A percentile compares a stretch with the other conserved stretches of the same genome.
phyloP scores from a whole-genome alignment of 1,284 basidiomycete genomes.

The Melampsora larici-populina region DNA sequence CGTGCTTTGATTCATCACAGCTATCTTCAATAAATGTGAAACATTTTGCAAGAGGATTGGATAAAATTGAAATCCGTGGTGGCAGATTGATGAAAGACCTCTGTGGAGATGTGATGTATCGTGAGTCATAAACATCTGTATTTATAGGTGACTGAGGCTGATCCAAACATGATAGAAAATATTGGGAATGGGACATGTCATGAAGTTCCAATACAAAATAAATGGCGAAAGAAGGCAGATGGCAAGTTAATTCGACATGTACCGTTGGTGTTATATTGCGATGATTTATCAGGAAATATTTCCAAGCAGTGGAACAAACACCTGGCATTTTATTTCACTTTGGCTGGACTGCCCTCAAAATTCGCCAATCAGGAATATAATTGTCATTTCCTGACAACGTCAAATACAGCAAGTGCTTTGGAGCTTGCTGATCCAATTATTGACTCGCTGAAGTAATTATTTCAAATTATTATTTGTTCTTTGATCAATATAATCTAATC shows the following conservation, averaged over 20 bases:
- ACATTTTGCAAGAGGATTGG: no score
- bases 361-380: slow-evolving; percentile 50
- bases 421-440: slow-evolving; percentile 57
- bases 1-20: no score
- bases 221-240: slow-evolving; percentile 32
- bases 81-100: no score
- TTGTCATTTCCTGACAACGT: slow-evolving; percentile 57
- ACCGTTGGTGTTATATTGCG: slow-evolving; percentile 57
- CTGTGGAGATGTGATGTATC: no score
- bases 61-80: no score
- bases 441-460: slow-evolving; percentile 50
- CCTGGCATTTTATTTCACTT: slow-evolving; percentile 55
- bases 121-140: no score
- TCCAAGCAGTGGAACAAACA: slow-evolving; percentile 59
- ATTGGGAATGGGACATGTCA: no score
- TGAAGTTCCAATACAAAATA: slow-evolving; percentile 1
- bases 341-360: slow-evolving; percentile 52
- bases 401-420: slow-evolving; percentile 56
- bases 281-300: slow-evolving; percentile 57
- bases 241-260: slow-evolving; percentile 44
- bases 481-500: neutral
- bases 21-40: no score
- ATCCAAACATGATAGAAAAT: no score
- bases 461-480: neutral
- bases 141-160: no score